phyloP scores from a whole-genome alignment of 176 grass and related monocot genomes.

The Guadua angustifolia region DNA sequence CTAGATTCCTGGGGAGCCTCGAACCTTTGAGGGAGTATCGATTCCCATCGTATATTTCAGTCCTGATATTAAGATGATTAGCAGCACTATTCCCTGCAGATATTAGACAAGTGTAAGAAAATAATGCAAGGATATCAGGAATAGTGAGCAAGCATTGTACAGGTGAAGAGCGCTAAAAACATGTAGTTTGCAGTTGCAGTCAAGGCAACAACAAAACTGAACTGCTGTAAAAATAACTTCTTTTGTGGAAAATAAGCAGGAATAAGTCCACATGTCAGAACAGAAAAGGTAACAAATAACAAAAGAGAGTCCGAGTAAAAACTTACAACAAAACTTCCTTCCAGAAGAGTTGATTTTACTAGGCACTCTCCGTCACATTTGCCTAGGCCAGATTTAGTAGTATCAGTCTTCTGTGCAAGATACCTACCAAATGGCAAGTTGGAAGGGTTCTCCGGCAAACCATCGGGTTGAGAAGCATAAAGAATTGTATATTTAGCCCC shows the following conservation, averaged over 20 bases:
- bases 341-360: slow-evolving; percentile 84
- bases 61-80: slow-evolving; percentile 97
- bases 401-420: too few relatives aligned
- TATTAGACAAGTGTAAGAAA: slow-evolving; percentile 14
- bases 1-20: slow-evolving; percentile 80
- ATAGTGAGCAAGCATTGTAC: slow-evolving; percentile 13
- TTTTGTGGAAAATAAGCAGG: neutral
- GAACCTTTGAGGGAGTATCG: slow-evolving; percentile 80
- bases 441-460: slow-evolving; percentile 45
- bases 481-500: slow-evolving; percentile 75
- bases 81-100: slow-evolving; percentile 82
- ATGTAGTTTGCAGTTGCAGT: neutral
- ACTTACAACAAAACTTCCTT: too few relatives aligned
- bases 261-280: neutral
- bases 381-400: slow-evolving; percentile 48
- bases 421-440: slow-evolving; percentile 57
- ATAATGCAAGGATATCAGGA: neutral
- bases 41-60: slow-evolving; percentile 95
- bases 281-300: neutral
- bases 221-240: too few relatives aligned
- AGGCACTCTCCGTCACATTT: slow-evolving; percentile 77
- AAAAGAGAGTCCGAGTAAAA: slow-evolving; percentile 2
- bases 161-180: neutral
- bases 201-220: neutral
- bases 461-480: slow-evolving; percentile 74